Conservation (phyloP, 2,329 filamentous ascomycete genomes). For the Xylaria hypoxylon region DNA sequence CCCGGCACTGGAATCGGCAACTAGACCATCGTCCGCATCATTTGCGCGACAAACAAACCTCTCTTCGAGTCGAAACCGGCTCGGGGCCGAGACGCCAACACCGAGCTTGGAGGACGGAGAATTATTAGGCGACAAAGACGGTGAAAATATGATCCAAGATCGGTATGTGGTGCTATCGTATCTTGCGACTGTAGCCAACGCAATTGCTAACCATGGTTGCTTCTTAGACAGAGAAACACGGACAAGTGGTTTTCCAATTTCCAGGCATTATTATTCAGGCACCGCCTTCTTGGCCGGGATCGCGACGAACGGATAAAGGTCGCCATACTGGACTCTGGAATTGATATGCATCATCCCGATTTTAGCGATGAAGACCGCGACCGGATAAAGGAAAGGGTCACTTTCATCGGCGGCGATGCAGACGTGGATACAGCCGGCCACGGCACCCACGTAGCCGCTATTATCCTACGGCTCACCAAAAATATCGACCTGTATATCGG, state of each 20-base stretch:
- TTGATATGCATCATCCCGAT: conserved; percentile 2
- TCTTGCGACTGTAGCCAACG: not conserved
- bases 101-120: not conserved
- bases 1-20: not conserved
- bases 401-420: conserved; percentile 4
- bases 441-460: conserved; percentile 13
- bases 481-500: conserved; percentile 12
- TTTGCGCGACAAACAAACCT: not conserved
- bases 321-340: conserved; percentile 6
- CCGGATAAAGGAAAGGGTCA: conserved; percentile 5
- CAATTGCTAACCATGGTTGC: not conserved
- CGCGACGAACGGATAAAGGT: conserved; percentile 7
- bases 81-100: not conserved
- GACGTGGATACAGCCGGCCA: conserved; percentile 7
- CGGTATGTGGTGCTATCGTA: conserved; percentile 3
- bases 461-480: conserved; percentile 15
- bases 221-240: not conserved
- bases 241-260: conserved; percentile 13
- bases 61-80: not conserved
- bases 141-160: conserved; percentile 6
- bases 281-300: not conserved
- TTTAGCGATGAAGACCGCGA: conserved; percentile 4
- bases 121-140: conserved; percentile 1
- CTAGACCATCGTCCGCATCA: not conserved
- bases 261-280: not conserved